Evolutionary conservation across 495 filamentous ascomycete species (phyloP).

Genomic region (Xylaria bambusicola): DNA sequence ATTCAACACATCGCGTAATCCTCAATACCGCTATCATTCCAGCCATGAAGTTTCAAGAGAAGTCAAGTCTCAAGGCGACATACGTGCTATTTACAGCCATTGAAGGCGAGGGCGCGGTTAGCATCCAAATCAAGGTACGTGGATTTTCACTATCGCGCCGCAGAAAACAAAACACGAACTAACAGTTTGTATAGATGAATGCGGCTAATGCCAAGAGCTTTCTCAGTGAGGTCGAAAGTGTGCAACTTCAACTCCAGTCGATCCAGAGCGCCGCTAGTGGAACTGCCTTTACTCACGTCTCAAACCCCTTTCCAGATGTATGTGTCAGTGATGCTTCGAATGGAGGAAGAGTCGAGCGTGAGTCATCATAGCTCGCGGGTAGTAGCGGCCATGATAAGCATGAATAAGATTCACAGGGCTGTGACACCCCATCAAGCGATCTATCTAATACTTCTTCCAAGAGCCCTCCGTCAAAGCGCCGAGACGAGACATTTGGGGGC

Average conservation of each 20-base stretch:
- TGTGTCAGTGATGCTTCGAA: neutral
- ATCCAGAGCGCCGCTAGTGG: constrained; percentile 25
- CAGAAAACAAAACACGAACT: constrained; percentile 6
- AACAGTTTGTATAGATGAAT: constrained; percentile 39
- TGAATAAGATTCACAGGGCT: neutral
- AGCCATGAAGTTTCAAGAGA: constrained; percentile 71
- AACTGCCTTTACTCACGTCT: neutral
- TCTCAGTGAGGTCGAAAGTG: constrained; percentile 38
- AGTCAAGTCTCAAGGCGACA: constrained; percentile 61
- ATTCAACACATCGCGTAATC: constrained; percentile 81
- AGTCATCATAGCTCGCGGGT: neutral
- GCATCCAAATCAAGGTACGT: constrained; percentile 72
- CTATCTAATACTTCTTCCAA: neutral
- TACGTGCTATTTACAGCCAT: constrained; percentile 57
- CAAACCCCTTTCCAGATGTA: neutral
- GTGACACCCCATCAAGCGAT: neutral
- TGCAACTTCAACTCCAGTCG: constrained; percentile 42
- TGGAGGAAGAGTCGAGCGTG: neutral
- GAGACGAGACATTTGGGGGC: constrained; percentile 2
- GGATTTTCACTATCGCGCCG: neutral
- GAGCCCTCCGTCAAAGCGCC: constrained; percentile 13
- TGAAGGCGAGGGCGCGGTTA: constrained; percentile 58
- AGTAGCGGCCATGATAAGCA: neutral
- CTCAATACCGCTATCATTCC: constrained; percentile 77
- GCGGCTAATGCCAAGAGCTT: constrained; percentile 48